A percentile compares a stretch with the other conserved stretches of the same genome.
Evolutionary conservation across 495 filamentous ascomycete genomes (phyloP).

Genomic region (Penicillium mononematosum): DNA sequence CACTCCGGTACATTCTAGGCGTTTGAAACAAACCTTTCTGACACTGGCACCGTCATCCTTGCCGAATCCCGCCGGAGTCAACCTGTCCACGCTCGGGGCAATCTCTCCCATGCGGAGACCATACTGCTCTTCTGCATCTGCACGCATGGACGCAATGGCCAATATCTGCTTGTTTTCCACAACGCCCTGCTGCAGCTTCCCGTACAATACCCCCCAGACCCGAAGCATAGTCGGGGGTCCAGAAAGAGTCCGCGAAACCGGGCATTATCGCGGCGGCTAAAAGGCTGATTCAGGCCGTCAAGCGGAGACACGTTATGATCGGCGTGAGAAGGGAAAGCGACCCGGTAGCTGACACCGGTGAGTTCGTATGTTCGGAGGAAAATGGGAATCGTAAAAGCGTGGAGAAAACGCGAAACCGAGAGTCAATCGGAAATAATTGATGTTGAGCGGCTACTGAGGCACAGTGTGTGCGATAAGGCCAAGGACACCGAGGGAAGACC

Average conservation of each 20-base stretch:
- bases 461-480: slow-evolving; percentile 1
- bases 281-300: slow-evolving; percentile 6
- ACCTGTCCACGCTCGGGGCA: slow-evolving; percentile 74
- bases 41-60: slow-evolving; percentile 96
- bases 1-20: neutral
- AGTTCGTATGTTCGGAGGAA: slow-evolving; percentile 2
- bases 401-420: slow-evolving; percentile 2
- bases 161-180: slow-evolving; percentile 93
- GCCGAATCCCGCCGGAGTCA: slow-evolving; percentile 73
- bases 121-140: slow-evolving; percentile 92
- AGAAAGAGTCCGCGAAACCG: slow-evolving; percentile 90
- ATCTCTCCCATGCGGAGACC: slow-evolving; percentile 79
- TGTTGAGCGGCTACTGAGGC: slow-evolving; percentile 9
- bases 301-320: slow-evolving; percentile 1
- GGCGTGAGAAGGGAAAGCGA: neutral
- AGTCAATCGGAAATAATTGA: slow-evolving; percentile 8
- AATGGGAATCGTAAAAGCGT: neutral
- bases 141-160: slow-evolving; percentile 87
- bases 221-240: slow-evolving; percentile 90
- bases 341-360: neutral
- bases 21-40: slow-evolving; percentile 65
- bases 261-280: slow-evolving; percentile 57
- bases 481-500: slow-evolving; percentile 6
- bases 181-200: slow-evolving; percentile 93
- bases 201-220: slow-evolving; percentile 91